Conservation (phyloP, 345 rosid genomes). For the Raphanus raphanistrum region DNA sequence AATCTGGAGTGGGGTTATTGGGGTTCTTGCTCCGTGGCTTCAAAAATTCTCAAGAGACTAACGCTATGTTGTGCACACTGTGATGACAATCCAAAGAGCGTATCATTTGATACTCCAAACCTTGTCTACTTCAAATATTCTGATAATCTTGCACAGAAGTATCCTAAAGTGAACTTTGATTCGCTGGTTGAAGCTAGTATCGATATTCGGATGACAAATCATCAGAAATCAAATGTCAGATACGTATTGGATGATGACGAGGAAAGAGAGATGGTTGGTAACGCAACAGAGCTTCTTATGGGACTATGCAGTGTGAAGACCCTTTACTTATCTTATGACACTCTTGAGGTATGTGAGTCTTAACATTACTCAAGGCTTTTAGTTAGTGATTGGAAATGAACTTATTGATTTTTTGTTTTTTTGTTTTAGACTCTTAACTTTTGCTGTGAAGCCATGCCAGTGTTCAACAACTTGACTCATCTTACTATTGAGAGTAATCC, state of each 20-base stretch:
- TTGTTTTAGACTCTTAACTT: conserved; percentile 21
- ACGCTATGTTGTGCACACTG: background rate
- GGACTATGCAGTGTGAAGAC: conserved; percentile 37
- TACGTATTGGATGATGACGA: background rate
- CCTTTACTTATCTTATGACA: conserved; percentile 27
- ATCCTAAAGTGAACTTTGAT: conserved; percentile 15
- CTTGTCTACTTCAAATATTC: conserved; percentile 29
- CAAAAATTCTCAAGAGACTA: conserved; percentile 28
- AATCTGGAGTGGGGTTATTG: conserved; percentile 19
- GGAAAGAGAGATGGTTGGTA: conserved; percentile 26
- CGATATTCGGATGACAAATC: conserved; percentile 14
- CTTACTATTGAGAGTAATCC: conserved; percentile 21
- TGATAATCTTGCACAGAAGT: conserved; percentile 13
- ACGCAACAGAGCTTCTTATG: conserved; percentile 14
- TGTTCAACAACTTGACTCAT: conserved; percentile 22
- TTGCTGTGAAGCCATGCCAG: conserved; percentile 27
- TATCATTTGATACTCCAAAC: conserved; percentile 24
- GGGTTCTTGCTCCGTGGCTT: conserved; percentile 24
- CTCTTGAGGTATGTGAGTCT: conserved; percentile 26
- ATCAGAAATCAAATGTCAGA: conserved; percentile 21
- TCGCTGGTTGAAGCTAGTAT: conserved; percentile 23
- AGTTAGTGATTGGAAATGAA: background rate
- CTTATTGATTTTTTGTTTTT: background rate
- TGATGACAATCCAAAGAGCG: conserved; percentile 19
- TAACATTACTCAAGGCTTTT: background rate